phyloP scores from a whole-genome alignment of 169 alveolate species.

The Cryptosporidium ubiquitum region DNA sequence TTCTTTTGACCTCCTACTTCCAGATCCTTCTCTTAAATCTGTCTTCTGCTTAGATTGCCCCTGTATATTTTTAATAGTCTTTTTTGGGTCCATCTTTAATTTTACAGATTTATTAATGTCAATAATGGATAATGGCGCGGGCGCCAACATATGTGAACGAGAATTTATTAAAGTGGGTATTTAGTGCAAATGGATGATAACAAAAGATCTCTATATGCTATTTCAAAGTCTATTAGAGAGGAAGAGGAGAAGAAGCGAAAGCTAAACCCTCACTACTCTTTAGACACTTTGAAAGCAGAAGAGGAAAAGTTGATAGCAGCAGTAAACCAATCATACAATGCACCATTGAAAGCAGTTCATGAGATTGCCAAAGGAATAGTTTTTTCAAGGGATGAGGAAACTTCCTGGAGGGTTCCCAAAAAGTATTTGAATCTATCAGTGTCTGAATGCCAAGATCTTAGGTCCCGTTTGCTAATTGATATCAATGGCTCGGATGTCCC shows the following conservation, averaged over 20 bases:
- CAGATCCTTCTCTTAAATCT: background rate
- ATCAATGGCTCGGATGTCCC: slow-evolving; percentile 90
- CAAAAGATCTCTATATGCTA: slow-evolving; percentile 39
- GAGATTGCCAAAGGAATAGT: slow-evolving; percentile 81
- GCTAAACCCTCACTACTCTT: slow-evolving; percentile 13
- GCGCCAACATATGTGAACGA: background rate
- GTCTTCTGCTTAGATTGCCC: background rate
- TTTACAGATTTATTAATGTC: slow-evolving; percentile 1
- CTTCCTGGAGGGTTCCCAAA: slow-evolving; percentile 81
- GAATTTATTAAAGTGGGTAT: slow-evolving; percentile 28
- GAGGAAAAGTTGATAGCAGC: slow-evolving; percentile 67
- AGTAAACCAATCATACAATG: slow-evolving; percentile 37
- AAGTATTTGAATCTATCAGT: slow-evolving; percentile 77
- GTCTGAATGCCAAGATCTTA: slow-evolving; percentile 76
- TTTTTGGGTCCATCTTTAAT: slow-evolving; percentile 2
- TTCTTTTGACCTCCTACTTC: background rate
- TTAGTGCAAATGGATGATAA: slow-evolving; percentile 14
- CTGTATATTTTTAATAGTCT: background rate
- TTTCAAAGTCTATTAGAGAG: slow-evolving; percentile 15
- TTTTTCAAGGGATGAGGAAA: slow-evolving; percentile 70
- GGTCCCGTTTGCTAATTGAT: slow-evolving; percentile 85
- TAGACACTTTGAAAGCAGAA: slow-evolving; percentile 48
- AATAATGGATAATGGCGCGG: background rate
- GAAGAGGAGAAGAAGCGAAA: slow-evolving; percentile 51
- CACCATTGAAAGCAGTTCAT: slow-evolving; percentile 77